Evolutionary conservation across 2,329 filamentous ascomycete genomes (phyloP).

Genomic region (Aspergillus tanneri): DNA sequence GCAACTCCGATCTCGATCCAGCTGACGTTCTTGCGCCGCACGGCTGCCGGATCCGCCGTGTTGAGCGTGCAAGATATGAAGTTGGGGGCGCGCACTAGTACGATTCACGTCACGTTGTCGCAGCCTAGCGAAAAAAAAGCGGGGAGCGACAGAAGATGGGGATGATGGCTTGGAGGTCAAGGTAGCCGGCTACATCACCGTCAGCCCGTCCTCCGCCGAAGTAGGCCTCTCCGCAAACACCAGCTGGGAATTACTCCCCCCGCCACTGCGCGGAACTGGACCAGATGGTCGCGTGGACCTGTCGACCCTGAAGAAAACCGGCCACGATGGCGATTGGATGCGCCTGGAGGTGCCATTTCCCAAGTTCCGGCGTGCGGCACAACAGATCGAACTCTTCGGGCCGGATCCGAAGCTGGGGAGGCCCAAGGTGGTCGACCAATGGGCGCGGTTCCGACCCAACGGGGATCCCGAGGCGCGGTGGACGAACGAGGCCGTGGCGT

Average conservation of each 20-base stretch:
- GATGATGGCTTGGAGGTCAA: slow-evolving; percentile 53
- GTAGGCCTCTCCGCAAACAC: slow-evolving; percentile 58
- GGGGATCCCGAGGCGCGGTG: slow-evolving; percentile 51
- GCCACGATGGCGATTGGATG: slow-evolving; percentile 29
- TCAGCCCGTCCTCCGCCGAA: slow-evolving; percentile 62
- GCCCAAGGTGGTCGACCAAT: slow-evolving; percentile 57
- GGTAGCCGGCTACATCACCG: slow-evolving; percentile 64
- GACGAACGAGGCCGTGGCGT: slow-evolving; percentile 64
- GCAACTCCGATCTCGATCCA: slow-evolving; percentile 65
- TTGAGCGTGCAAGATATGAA: slow-evolving; percentile 64
- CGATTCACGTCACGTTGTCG: slow-evolving; percentile 60
- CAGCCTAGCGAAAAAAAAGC: slow-evolving; percentile 33
- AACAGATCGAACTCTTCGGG: slow-evolving; percentile 52
- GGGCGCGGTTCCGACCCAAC: slow-evolving; percentile 62
- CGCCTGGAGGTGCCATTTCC: slow-evolving; percentile 28
- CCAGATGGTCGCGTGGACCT: slow-evolving; percentile 32
- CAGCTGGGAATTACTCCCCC: slow-evolving; percentile 52
- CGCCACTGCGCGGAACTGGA: slow-evolving; percentile 41
- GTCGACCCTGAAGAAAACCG: slow-evolving; percentile 17
- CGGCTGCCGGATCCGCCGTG: slow-evolving; percentile 55
- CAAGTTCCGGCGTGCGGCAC: slow-evolving; percentile 49
- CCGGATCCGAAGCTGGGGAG: slow-evolving; percentile 27
- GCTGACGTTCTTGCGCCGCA: slow-evolving; percentile 65
- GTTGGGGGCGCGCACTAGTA: slow-evolving; percentile 62
- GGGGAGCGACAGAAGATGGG: slow-evolving; percentile 31